Percentiles rank a stretch among this genome's conserved stretches.
Evolutionary conservation across 805 yeast species (phyloP).

Genomic region (Tetrapisispora phaffii): DNA sequence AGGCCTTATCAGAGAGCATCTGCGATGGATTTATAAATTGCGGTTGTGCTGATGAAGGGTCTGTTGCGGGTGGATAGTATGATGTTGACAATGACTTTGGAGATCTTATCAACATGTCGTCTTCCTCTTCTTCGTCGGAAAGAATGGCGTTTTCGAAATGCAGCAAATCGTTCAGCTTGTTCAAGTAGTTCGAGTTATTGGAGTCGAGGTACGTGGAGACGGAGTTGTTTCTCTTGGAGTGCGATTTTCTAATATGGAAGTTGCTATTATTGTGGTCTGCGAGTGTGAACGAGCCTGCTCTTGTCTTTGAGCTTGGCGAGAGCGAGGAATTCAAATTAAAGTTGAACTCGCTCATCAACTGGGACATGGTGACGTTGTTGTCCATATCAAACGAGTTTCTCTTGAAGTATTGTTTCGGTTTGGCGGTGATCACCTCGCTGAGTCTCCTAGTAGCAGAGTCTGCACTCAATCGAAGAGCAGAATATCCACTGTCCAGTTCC

Average conservation of each 20-base stretch:
- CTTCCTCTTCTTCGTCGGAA: conserved; percentile 11
- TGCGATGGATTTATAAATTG: conserved; percentile 24
- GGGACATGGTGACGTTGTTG: background rate
- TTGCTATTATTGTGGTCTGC: conserved; percentile 1
- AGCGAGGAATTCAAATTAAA: background rate
- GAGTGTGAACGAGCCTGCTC: background rate
- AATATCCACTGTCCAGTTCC: background rate
- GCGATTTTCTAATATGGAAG: background rate
- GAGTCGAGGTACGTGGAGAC: background rate
- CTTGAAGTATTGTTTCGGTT: background rate
- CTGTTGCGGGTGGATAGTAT: background rate
- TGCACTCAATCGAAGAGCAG: background rate
- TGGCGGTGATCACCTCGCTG: background rate
- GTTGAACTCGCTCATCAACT: background rate
- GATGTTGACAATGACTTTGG: conserved; percentile 3
- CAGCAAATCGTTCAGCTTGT: background rate
- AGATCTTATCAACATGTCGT: conserved; percentile 9
- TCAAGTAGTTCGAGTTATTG: background rate
- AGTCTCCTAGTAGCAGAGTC: background rate
- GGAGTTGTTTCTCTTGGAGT: background rate
- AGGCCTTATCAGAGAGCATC: conserved; percentile 22
- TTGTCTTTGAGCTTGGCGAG: background rate
- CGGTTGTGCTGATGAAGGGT: conserved; percentile 2
- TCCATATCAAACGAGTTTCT: background rate
- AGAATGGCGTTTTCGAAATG: conserved; percentile 9